Base-by-base conservation (phyloP, 371 early-diverging fungal species). In the Sporodiniella umbellata region DNA sequence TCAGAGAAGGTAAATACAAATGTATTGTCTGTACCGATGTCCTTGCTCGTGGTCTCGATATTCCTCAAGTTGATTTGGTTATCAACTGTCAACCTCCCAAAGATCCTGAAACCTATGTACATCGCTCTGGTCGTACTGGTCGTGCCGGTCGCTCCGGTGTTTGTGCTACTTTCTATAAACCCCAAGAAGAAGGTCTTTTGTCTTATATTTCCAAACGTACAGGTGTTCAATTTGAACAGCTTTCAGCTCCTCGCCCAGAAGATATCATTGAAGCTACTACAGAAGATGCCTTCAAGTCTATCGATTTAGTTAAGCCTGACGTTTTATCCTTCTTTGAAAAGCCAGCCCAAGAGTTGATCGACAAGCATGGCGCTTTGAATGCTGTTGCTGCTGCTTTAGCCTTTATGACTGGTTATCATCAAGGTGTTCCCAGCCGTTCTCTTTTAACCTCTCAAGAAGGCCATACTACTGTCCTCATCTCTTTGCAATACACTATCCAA, bases 71-170 rank as follows among this genome's bases (percentile, higher is more conserved):
- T 31, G 98, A 97, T 73, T 72, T 95, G 33, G 96, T 99, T 39
- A 92, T 99, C 80, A 96, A 99, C 79, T 92, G 89, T 60, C 95
- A 98, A 63, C 92, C 97, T 26, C 98, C 99, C 48, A 79, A 84
- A 58, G 93, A 96, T 72, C 81, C 86, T 22, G 96, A 99, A 63
- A 86, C 92, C 38, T 99, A 95, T 70, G 91, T 98, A 31, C 99
- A 99, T 78, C 86, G 99, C 33, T 89, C 92, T 6, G 99, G 99
- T n/a, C 88, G 99, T 70, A 98, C 99, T 0, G 99, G 96, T 26
- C 91, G 98, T 72, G 96, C 95, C 8, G 96, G 96, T 21, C 86
- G 88, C 42, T 77, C 79, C 25, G 99, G 99, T 48, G 82, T 84
- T 11, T 93, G 95, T 63, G 87, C 98, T 28, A 94, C 93, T 22